Evolutionary conservation across 73 alveolate species (phyloP), one percentile per base, ranked within the genome.

Genomic region (Urostyla sp.): DNA sequence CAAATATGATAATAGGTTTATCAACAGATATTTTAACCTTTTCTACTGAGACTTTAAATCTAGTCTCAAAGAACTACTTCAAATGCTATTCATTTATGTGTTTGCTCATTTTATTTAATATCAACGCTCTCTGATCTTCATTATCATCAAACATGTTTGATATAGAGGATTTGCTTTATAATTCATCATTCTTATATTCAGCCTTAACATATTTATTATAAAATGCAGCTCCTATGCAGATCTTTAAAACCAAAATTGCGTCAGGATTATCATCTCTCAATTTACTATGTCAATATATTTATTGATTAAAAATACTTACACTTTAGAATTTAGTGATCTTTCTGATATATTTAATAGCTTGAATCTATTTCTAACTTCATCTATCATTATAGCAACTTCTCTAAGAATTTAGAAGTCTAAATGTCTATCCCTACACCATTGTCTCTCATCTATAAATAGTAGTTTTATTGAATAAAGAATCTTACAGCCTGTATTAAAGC

Each of bases 161-260:
- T 0, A 31, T 8, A 13, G 40, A 36, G 73, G 34, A 43, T 38
- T 75, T 85, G 21, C 53, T 66, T 11, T 69, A 20, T 26, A 48
- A 53, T 21, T 76, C 81, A n/a, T 58, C 61, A 49, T 76, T 75
- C 48, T 76, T 85, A 50, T 60, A 85, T 27, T 56, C 86, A 13
- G 87, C 85, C 54, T 80, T 61, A 2, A 66, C 66, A 56, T 85
- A 85, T 26, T 76, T 75, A 24, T 55, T 61, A 75, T 75, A 85
- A 50, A 85, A 85, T 0, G 93, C 88, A 0, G 89, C 93, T 0
- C 83, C 83, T 3, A 85, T 69, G 31, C 79, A 44, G 20, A 55
- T 72, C 46, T 76, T 75, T 20, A 84, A 61, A 20, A 59, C 51
- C 0, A 75, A 45, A 27, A 60, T 45, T 4, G 84, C 84, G 35